Percentiles rank a stretch among this genome's conserved stretches.
These are phyloP conservation scores for Pseudonitzschia multistriata DNA, from an alignment of 108 stramenopile species.

Conservation along the genomic window DNA sequence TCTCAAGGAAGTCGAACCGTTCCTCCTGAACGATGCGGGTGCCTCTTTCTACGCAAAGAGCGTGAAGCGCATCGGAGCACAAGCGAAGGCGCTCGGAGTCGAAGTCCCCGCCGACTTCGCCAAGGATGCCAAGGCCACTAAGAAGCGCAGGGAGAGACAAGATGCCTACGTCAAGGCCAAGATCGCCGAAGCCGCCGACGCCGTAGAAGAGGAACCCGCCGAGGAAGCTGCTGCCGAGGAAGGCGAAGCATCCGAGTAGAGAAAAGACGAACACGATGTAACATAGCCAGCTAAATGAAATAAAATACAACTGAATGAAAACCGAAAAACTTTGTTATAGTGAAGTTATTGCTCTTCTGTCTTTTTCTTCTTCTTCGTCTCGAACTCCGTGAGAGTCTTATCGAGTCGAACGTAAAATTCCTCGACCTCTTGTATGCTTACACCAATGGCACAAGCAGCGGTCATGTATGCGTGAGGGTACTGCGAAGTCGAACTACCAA, in stretches of 20 bases:
- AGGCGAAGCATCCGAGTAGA: background rate
- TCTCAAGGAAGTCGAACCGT: constrained; percentile 51
- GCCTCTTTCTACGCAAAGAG: constrained; percentile 53
- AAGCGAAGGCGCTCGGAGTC: constrained; percentile 47
- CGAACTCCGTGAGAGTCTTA: constrained; percentile 68
- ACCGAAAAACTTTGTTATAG: background rate
- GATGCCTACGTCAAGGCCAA: constrained; percentile 53
- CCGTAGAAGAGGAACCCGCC: constrained; percentile 29
- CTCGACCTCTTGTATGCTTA: constrained; percentile 71
- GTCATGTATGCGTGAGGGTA: constrained; percentile 90
- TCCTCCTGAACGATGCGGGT: constrained; percentile 57
- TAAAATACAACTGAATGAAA: constrained; percentile 2
- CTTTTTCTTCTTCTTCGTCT: constrained; percentile 46
- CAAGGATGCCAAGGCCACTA: constrained; percentile 55
- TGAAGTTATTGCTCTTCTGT: background rate
- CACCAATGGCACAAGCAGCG: constrained; percentile 91
- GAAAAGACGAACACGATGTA: background rate
- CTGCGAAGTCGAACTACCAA: constrained; percentile 71
- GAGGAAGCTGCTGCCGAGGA: background rate
- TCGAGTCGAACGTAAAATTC: constrained; percentile 87
- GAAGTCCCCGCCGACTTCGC: constrained; percentile 51
- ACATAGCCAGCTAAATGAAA: background rate
- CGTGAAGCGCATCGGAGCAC: constrained; percentile 39
- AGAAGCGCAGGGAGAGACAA: constrained; percentile 57
- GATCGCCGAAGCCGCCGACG: constrained; percentile 38